These are phyloP conservation scores for Solanum commersonii DNA, from an alignment of 257 asterid genomes.

Conservation along the genomic window DNA sequence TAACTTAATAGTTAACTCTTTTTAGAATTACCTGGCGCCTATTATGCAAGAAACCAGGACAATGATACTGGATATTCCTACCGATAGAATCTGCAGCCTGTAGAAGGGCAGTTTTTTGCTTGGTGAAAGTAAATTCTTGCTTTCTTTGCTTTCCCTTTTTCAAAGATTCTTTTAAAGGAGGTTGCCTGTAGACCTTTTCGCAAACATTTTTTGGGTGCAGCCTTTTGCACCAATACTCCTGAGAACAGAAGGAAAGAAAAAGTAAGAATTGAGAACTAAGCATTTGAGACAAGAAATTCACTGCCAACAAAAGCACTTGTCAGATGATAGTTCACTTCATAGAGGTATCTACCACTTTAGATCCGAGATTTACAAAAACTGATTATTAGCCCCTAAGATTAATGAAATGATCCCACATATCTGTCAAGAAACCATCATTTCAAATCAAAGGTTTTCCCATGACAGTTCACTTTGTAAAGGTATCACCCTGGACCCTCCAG, in stretches of 20 bases:
- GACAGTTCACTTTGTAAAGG: background rate
- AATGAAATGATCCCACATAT: background rate
- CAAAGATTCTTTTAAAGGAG: constrained; percentile 85
- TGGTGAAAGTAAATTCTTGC: constrained; percentile 68
- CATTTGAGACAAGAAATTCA: background rate
- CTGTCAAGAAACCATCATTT: background rate
- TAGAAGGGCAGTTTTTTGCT: constrained; percentile 62
- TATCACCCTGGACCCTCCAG: background rate
- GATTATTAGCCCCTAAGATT: background rate
- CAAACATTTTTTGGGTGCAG: constrained; percentile 93
- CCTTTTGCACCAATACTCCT: constrained; percentile 99
- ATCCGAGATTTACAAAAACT: background rate
- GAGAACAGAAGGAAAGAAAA: background rate
- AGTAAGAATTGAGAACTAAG: constrained; percentile 4
- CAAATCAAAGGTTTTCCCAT: background rate
- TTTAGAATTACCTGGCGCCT: constrained; percentile 78
- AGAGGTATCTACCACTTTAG: background rate
- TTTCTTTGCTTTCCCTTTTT: constrained; percentile 91
- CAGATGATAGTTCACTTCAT: background rate
- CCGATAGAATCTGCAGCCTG: constrained; percentile 93
- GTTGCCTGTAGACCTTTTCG: constrained; percentile 96
- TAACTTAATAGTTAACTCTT: background rate
- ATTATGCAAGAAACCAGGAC: constrained; percentile 86
- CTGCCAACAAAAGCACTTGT: background rate
- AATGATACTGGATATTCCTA: constrained; percentile 76